Evolutionary conservation across 108 stramenopile genomes (phyloP).

Genomic region (Nitzschia sp.): DNA sequence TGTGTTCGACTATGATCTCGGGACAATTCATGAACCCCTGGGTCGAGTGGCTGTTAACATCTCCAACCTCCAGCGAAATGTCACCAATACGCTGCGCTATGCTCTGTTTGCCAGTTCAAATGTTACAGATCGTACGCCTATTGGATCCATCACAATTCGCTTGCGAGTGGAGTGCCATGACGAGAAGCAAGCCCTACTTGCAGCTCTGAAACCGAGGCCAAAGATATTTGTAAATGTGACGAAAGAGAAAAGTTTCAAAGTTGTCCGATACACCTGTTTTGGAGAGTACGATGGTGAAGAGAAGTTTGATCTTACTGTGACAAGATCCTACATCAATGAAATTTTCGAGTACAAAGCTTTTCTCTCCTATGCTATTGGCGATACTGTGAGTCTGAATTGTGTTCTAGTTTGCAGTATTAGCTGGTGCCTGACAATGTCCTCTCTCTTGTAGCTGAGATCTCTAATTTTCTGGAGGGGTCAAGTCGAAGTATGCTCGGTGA

Average conservation of each 20-base stretch:
- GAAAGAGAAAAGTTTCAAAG: conserved; percentile 52
- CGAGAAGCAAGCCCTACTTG: conserved; percentile 48
- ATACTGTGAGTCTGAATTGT: conserved; percentile 11
- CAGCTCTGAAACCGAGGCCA: conserved; percentile 40
- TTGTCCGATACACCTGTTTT: conserved; percentile 59
- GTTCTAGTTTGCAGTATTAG: background rate
- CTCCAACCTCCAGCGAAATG: conserved; percentile 50
- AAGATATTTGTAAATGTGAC: conserved; percentile 57
- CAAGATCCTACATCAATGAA: conserved; percentile 71
- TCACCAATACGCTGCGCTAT: conserved; percentile 60
- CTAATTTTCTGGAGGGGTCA: conserved; percentile 78
- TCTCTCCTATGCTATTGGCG: conserved; percentile 17
- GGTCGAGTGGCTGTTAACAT: conserved; percentile 61
- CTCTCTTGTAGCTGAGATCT: conserved; percentile 18
- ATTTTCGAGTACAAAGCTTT: conserved; percentile 52
- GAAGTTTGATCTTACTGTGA: conserved; percentile 57
- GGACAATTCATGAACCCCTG: conserved; percentile 51
- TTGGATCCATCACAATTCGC: conserved; percentile 66
- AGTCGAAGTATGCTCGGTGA: conserved; percentile 48
- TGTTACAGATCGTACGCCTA: conserved; percentile 50
- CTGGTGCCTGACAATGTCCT: background rate
- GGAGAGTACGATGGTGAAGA: conserved; percentile 57
- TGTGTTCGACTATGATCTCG: conserved; percentile 62
- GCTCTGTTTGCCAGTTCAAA: conserved; percentile 52
- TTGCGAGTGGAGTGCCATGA: conserved; percentile 55